phyloP scores from a whole-genome alignment of 179 eudicot genomes.

The Beta corolliflora region DNA sequence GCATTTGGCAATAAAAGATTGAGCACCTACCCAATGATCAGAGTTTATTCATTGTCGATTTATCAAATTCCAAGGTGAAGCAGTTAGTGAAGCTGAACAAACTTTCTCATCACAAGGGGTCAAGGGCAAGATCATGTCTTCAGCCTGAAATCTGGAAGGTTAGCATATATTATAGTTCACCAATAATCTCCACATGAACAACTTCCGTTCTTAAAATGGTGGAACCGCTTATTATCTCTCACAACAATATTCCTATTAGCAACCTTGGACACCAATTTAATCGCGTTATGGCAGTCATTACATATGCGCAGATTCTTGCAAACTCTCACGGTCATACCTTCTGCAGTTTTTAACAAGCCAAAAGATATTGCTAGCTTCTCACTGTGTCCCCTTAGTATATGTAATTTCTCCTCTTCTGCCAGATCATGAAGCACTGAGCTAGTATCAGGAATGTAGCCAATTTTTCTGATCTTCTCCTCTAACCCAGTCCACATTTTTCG shows the following conservation, averaged over 20 bases:
- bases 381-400: conserved; percentile 30
- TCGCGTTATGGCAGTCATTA: conserved; percentile 51
- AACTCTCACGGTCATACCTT: conserved; percentile 38
- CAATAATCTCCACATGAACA: conserved; percentile 63
- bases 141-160: background rate
- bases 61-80: background rate
- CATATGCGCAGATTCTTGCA: conserved; percentile 56
- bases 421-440: conserved; percentile 37
- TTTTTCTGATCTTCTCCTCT: conserved; percentile 39
- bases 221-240: conserved; percentile 61
- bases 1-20: background rate
- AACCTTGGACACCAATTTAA: conserved; percentile 47
- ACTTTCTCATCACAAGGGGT: background rate
- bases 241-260: conserved; percentile 49
- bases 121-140: background rate
- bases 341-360: conserved; percentile 27
- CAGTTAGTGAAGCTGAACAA: background rate
- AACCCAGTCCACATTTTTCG: conserved; percentile 40
- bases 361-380: conserved; percentile 36
- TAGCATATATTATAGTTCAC: conserved; percentile 20
- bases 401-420: conserved; percentile 31
- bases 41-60: background rate
- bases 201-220: conserved; percentile 49
- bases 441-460: conserved; percentile 34
- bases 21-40: background rate